Evolutionary conservation across 2,329 filamentous ascomycete species (phyloP), one percentile per base, ranked within the genome.

Genomic region (Aureobasidium sp.): DNA sequence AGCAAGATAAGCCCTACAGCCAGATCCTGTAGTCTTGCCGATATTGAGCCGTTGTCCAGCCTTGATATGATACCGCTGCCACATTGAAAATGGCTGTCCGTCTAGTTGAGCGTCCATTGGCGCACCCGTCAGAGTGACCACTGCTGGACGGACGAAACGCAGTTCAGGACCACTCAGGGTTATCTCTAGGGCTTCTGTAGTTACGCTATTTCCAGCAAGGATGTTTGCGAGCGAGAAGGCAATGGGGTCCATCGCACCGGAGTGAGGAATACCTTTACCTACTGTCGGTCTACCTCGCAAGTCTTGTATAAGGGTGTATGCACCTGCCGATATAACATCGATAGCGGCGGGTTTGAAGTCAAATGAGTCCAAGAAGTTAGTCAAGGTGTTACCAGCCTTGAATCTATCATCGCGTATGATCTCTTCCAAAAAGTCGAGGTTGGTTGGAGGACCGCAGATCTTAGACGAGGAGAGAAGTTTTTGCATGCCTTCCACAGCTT

Each of bases 211-310:
- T 0, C 83, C 84, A 0, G 83, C 84, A 1, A 87, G 75, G 22
- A 81, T 73, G 65, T 87, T 88, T 2, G 82, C 84, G 31, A 85
- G 75, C 27, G 79, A 79, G 49, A 82, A 81, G 1, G 82, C 78
- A n/a, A 86, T 68, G 0, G 79, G 75, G 67, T 87, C 84, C 84
- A 87, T 86, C 0, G 85, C 83, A 0, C 85, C 84, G 4, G 79
- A 78, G 36, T 84, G 81, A 4, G 81, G 81, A 53, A 87, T 82
- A 7, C 84, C 85, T 67, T 80, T 79, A 1, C 83, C 83, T 2
- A 84, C 76, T 0, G 75, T 77, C 3, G 81, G 79, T n/a, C 85
- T 74, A 0, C 80, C 84, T 0, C 83, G 83, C 51, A 79, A 79
- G 64, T 87, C 84, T 69, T 87, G 81, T 1, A 87, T 75, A 1